phyloP scores from a whole-genome alignment of 495 filamentous ascomycete genomes.

The Lophiostoma macrostomum region DNA sequence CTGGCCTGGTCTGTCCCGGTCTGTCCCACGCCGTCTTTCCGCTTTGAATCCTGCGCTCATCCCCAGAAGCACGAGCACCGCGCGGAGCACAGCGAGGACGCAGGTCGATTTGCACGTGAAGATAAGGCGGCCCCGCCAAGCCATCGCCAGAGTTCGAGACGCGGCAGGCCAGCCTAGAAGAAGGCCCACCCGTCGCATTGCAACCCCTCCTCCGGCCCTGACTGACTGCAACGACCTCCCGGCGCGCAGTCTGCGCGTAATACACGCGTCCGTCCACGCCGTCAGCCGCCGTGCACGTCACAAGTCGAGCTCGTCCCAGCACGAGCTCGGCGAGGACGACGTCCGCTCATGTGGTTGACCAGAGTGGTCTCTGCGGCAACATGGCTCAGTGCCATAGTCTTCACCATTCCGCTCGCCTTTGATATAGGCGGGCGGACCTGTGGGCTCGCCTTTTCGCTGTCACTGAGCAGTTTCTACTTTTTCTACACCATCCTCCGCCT shows the following conservation, averaged over 20 bases:
- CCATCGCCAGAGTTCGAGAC: constrained; percentile 2
- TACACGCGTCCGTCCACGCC: constrained; percentile 5
- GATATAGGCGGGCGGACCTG: constrained; percentile 94
- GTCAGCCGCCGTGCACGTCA: constrained; percentile 20
- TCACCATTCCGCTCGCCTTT: constrained; percentile 92
- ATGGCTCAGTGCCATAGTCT: constrained; percentile 83
- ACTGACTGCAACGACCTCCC: constrained; percentile 1
- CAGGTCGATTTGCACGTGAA: constrained; percentile 30
- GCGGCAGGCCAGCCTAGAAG: constrained; percentile 13
- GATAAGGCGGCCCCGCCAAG: constrained; percentile 32
- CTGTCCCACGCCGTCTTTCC: neutral
- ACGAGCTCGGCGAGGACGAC: constrained; percentile 31
- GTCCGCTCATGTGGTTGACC: constrained; percentile 34
- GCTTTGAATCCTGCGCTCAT: neutral
- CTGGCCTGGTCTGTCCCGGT: neutral
- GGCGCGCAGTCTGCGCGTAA: constrained; percentile 28
- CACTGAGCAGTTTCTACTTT: constrained; percentile 85
- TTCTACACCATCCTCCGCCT: constrained; percentile 77
- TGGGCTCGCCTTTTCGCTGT: constrained; percentile 86
- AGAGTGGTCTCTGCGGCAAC: constrained; percentile 50
- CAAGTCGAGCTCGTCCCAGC: constrained; percentile 18
- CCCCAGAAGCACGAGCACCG: neutral
- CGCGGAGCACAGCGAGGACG: neutral
- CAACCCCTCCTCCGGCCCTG: constrained; percentile 1
- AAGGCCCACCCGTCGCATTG: constrained; percentile 1